phyloP scores from a whole-genome alignment of 164 flowering plant species.

The Liriodendron chinense region DNA sequence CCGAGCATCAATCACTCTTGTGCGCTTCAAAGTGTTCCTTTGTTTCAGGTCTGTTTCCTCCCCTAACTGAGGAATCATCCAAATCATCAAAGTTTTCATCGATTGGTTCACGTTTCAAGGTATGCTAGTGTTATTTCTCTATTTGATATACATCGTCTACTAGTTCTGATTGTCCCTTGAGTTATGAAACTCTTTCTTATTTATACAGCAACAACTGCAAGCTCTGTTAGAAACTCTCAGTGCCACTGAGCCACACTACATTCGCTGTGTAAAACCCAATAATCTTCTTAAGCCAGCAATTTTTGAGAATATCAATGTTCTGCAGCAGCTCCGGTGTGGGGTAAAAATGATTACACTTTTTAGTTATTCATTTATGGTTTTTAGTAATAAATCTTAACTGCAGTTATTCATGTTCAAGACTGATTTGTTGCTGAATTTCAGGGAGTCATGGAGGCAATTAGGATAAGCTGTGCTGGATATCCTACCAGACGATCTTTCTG shows the following conservation, averaged over 20 bases:
- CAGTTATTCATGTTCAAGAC: background rate
- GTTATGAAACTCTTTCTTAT: conserved; percentile 7
- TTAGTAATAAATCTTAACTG: background rate
- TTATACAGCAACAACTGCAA: conserved; percentile 90
- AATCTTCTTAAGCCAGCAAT: conserved; percentile 92
- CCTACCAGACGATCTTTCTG: conserved; percentile 81
- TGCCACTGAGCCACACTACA: conserved; percentile 92
- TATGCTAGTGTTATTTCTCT: conserved; percentile 16
- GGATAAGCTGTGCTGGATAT: conserved; percentile 97
- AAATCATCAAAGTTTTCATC: conserved; percentile 94
- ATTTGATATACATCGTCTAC: background rate
- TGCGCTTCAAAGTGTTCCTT: conserved; percentile 80
- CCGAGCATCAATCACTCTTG: conserved; percentile 92
- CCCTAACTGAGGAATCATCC: conserved; percentile 73
- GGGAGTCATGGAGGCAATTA: conserved; percentile 99
- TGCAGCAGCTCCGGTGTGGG: conserved; percentile 97
- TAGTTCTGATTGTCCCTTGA: background rate
- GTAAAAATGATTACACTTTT: conserved; percentile 36
- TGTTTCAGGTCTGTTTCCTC: conserved; percentile 78
- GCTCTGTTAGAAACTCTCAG: conserved; percentile 84
- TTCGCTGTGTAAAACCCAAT: conserved; percentile 98
- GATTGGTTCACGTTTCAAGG: conserved; percentile 96
- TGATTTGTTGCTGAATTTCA: conserved; percentile 18
- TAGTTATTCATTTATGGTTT: conserved; percentile 1
- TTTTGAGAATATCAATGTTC: conserved; percentile 79